Evolutionary conservation across 2,329 filamentous ascomycete genomes (phyloP).

Genomic region (Xylaria hypoxylon): DNA sequence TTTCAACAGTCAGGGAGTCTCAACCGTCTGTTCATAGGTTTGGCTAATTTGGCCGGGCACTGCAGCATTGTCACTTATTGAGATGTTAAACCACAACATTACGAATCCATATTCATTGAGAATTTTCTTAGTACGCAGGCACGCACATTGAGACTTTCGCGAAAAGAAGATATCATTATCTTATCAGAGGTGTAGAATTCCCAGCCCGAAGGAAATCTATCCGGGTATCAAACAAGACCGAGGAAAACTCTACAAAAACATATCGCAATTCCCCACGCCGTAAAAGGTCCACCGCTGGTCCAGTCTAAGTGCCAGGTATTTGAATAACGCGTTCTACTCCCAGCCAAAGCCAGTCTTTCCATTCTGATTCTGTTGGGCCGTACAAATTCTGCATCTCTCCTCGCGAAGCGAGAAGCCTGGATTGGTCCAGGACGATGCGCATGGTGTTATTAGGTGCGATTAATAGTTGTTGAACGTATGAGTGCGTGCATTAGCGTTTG

Average conservation of each 20-base stretch:
- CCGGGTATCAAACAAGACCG: constrained; percentile 54
- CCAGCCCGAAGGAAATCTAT: constrained; percentile 51
- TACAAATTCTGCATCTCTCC: constrained; percentile 17
- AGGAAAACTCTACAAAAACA: constrained; percentile 41
- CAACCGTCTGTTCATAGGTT: too few species aligned
- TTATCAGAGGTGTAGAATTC: constrained; percentile 37
- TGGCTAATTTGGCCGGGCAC: neutral
- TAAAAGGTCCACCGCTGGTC: constrained; percentile 36
- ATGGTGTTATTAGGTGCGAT: constrained; percentile 38
- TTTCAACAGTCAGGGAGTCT: too few species aligned
- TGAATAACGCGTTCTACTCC: constrained; percentile 34
- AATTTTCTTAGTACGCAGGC: neutral
- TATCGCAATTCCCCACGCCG: constrained; percentile 39
- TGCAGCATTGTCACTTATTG: neutral
- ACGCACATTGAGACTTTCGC: neutral
- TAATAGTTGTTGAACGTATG: constrained; percentile 31
- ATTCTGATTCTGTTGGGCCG: constrained; percentile 38
- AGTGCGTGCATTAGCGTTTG: constrained; percentile 18
- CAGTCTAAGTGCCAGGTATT: constrained; percentile 35
- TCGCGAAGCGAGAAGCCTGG: constrained; percentile 8
- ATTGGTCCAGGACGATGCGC: constrained; percentile 11
- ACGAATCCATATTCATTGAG: neutral
- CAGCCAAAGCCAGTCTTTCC: constrained; percentile 34
- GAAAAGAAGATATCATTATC: constrained; percentile 18
- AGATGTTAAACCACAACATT: neutral